Percentiles rank a stretch among this genome's conserved stretches.
phyloP scores from a whole-genome alignment of 257 asterid genomes.

The Leptodermis oblonga region DNA sequence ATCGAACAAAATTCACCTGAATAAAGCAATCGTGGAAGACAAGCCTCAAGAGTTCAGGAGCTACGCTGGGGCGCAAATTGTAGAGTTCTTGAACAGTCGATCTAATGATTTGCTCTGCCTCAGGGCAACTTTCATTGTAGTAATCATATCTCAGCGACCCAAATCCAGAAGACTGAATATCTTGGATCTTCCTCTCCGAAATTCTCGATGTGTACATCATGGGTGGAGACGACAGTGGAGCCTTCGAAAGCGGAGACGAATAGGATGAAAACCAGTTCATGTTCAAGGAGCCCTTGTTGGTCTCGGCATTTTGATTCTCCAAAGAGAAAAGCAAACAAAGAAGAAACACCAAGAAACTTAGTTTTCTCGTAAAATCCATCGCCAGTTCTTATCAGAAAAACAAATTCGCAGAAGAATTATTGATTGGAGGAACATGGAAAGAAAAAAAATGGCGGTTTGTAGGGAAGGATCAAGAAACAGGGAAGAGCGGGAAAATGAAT shows the following conservation, averaged over 20 bases:
- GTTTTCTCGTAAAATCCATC: constrained; percentile 47
- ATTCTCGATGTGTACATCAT: background rate
- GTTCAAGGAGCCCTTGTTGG: constrained; percentile 19
- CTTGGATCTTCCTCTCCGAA: constrained; percentile 11
- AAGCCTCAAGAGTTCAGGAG: constrained; percentile 57
- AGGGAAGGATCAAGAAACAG: constrained; percentile 5
- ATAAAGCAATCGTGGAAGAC: constrained; percentile 69
- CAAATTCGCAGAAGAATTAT: background rate
- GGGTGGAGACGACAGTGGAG: constrained; percentile 4
- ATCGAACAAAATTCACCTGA: constrained; percentile 29
- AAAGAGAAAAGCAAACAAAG: constrained; percentile 48
- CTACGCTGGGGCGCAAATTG: constrained; percentile 23
- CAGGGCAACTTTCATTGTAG: constrained; percentile 52
- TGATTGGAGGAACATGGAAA: background rate
- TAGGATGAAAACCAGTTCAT: constrained; percentile 13
- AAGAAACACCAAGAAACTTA: constrained; percentile 42
- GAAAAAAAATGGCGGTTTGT: background rate
- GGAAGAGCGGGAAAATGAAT: constrained; percentile 36
- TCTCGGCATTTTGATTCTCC: constrained; percentile 42
- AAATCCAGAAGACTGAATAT: background rate
- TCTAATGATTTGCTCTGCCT: constrained; percentile 48
- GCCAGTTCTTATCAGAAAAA: background rate
- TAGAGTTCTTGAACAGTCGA: constrained; percentile 36
- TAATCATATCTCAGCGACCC: constrained; percentile 44
- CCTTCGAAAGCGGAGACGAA: constrained; percentile 12